phyloP scores from a whole-genome alignment of 345 rosid genomes.

The Dipteronia dyeriana region DNA sequence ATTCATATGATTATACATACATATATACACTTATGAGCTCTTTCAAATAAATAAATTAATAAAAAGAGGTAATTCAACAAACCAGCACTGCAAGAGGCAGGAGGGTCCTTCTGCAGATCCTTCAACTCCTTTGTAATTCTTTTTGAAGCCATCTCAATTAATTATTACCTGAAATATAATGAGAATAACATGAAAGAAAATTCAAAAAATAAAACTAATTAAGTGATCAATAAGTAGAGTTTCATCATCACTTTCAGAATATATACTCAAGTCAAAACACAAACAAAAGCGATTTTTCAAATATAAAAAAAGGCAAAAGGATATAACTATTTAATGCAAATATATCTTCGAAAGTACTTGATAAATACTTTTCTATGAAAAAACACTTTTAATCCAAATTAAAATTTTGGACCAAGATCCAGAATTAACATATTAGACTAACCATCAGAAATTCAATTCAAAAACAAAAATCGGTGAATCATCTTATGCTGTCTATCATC shows the following conservation, averaged over 20 bases:
- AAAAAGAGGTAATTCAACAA: background rate
- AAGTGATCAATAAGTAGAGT: background rate
- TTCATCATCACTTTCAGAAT: background rate
- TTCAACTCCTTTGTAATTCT: conserved; percentile 22
- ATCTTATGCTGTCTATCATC: background rate
- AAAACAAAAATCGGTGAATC: background rate
- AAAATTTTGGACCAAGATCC: background rate
- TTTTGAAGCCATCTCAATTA: conserved; percentile 16
- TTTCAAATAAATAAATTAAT: no score
- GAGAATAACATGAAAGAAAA: no score
- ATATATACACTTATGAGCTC: no score
- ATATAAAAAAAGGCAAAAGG: background rate
- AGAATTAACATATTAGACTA: background rate
- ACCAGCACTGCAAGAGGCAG: conserved; percentile 22
- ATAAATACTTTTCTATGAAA: background rate
- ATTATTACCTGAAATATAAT: no score
- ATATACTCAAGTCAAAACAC: no score
- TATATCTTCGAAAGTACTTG: no score
- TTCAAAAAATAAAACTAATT: no score
- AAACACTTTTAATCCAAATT: no score
- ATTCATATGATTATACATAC: no score
- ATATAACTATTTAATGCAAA: no score
- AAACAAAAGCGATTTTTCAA: no score
- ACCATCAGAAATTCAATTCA: background rate
- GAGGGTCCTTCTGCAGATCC: conserved; percentile 25